Percentiles rank a stretch among this genome's conserved stretches.
phyloP scores from a whole-genome alignment of 2,329 filamentous ascomycete species.

The Graphium sp. region DNA sequence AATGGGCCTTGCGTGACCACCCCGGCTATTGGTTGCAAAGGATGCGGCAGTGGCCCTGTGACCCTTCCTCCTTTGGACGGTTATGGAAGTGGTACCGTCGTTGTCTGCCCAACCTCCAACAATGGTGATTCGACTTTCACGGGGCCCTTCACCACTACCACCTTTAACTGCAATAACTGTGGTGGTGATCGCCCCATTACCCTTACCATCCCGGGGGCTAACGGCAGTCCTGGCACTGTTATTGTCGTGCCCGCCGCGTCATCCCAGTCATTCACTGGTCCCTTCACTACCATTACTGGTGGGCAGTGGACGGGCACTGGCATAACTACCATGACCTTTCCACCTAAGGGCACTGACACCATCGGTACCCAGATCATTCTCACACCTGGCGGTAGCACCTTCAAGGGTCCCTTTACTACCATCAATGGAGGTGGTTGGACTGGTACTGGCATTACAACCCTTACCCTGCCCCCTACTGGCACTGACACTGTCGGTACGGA shows the following conservation, averaged over 20 bases:
- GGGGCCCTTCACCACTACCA: conserved; percentile 5
- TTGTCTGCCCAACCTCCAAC: neutral
- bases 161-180: neutral
- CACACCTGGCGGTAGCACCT: neutral
- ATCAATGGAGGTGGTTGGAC: conserved; percentile 3
- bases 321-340: conserved; percentile 3
- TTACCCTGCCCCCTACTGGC: conserved; percentile 1
- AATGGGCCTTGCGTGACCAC: conserved; percentile 1
- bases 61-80: neutral
- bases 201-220: neutral
- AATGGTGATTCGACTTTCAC: neutral
- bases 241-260: conserved; percentile 1
- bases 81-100: neutral
- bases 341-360: neutral
- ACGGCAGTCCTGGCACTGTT: conserved; percentile 1
- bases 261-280: conserved; percentile 1
- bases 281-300: conserved; percentile 1
- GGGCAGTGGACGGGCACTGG: conserved; percentile 3
- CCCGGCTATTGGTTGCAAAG: conserved; percentile 1
- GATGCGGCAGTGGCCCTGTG: neutral
- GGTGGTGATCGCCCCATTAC: neutral
- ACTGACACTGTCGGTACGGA: conserved; percentile 3
- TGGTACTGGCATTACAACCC: conserved; percentile 1
- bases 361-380: conserved; percentile 4
- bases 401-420: conserved; percentile 4